Conservation (phyloP, 2,329 filamentous ascomycete genomes). For the Whalleya microplaca region DNA sequence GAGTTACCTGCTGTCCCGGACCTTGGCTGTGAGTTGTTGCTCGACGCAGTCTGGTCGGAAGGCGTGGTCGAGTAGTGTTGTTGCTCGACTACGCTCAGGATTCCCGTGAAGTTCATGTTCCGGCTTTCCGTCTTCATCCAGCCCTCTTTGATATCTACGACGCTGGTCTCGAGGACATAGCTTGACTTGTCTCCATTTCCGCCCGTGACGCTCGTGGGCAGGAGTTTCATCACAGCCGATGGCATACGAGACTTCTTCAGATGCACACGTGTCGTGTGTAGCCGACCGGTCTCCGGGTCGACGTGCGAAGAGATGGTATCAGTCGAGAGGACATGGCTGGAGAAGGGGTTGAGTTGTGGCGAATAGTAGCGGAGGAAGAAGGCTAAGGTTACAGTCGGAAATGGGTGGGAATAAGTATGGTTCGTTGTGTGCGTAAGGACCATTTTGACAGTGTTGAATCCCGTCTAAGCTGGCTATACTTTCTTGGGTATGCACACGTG, state of each 20-base stretch:
- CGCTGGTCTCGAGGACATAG: constrained; percentile 79
- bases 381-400: constrained; percentile 83
- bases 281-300: constrained; percentile 72
- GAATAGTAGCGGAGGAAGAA: constrained; percentile 87
- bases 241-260: constrained; percentile 82
- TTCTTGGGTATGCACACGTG: neutral
- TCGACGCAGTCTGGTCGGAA: constrained; percentile 40
- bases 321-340: constrained; percentile 79
- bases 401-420: constrained; percentile 78
- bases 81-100: constrained; percentile 76
- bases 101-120: constrained; percentile 82
- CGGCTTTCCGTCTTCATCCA: constrained; percentile 83
- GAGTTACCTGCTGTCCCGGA: constrained; percentile 35
- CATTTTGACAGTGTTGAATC: constrained; percentile 46
- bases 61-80: constrained; percentile 63
- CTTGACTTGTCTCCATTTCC: constrained; percentile 71
- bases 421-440: constrained; percentile 67
- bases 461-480: neutral
- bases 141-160: constrained; percentile 77
- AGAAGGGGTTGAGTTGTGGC: constrained; percentile 74
- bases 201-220: constrained; percentile 71
- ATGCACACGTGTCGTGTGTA: constrained; percentile 79
- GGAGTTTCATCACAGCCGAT: constrained; percentile 72
- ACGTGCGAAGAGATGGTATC: constrained; percentile 78
- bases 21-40: constrained; percentile 17